phyloP scores from a whole-genome alignment of 2,329 filamentous ascomycete genomes.

The Trichoderma guizhouense region DNA sequence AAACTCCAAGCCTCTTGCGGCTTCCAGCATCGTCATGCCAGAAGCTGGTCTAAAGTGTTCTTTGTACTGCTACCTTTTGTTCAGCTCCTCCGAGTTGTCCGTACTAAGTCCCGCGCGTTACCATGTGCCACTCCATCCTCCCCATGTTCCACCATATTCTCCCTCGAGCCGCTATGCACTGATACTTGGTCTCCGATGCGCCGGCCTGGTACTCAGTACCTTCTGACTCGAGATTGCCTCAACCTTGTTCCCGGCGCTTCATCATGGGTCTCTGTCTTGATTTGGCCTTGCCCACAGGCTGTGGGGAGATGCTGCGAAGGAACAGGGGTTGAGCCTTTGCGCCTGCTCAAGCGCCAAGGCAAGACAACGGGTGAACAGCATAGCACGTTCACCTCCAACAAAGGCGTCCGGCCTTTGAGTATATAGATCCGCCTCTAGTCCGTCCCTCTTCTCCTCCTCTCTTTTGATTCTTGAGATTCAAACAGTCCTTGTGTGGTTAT shows the following conservation, averaged over 20 bases:
- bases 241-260: constrained; percentile 9
- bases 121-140: not conserved
- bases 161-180: not conserved
- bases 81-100: not conserved
- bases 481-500: constrained; percentile 12
- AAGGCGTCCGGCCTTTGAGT: constrained; percentile 20
- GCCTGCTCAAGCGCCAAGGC: constrained; percentile 7
- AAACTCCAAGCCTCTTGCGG: not conserved
- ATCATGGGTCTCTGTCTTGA: constrained; percentile 4
- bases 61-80: not conserved
- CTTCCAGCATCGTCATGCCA: constrained; percentile 1
- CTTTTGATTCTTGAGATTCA: not conserved
- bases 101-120: not conserved
- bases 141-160: not conserved
- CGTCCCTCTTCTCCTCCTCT: not conserved
- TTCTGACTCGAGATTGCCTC: constrained; percentile 5
- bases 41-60: not conserved
- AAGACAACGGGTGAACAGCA: not conserved
- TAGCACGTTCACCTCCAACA: not conserved
- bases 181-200: not conserved
- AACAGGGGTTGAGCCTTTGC: not conserved
- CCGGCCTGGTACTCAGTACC: not conserved
- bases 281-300: constrained; percentile 3
- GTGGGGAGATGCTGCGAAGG: not conserved
- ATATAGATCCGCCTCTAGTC: constrained; percentile 28